Conservation (phyloP, 192 early-diverging fungal genomes). For the Coemansia reversa region DNA sequence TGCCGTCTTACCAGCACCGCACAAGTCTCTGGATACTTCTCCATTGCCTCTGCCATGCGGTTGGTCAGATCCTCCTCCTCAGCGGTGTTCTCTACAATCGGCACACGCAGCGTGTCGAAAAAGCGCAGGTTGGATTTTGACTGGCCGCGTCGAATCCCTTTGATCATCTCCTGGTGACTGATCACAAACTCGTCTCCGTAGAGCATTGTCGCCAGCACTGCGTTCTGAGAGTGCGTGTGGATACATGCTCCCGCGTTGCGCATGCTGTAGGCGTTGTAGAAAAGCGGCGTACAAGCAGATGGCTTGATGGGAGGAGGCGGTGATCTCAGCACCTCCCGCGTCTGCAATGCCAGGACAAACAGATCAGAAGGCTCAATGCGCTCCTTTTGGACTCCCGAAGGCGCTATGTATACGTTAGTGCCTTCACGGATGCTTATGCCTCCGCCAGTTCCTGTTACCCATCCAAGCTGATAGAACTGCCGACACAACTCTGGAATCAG, state of each 20-base stretch:
- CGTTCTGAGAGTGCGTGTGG: conserved; percentile 95
- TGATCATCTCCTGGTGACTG: conserved; percentile 99
- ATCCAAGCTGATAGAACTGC: conserved; percentile 86
- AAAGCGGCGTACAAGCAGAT: conserved; percentile 93
- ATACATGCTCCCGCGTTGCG: conserved; percentile 87
- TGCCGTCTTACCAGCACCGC: conserved; percentile 94
- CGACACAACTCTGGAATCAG: conserved; percentile 91
- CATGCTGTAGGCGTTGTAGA: conserved; percentile 89
- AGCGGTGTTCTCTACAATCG: conserved; percentile 95
- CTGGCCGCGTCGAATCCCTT: conserved; percentile 84
- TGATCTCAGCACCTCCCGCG: conserved; percentile 62
- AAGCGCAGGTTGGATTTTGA: conserved; percentile 66
- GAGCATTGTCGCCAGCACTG: conserved; percentile 89
- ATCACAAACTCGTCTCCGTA: conserved; percentile 79
- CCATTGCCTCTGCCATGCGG: conserved; percentile 85
- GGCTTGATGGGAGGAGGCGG: conserved; percentile 71
- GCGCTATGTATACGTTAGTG: conserved; percentile 83
- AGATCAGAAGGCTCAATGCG: conserved; percentile 81
- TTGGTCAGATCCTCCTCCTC: conserved; percentile 89
- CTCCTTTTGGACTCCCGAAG: conserved; percentile 94
- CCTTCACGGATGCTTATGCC: conserved; percentile 79
- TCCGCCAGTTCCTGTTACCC: conserved; percentile 96
- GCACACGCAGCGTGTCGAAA: conserved; percentile 81
- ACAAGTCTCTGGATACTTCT: conserved; percentile 82
- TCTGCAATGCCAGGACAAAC: conserved; percentile 72